Base-by-base conservation (phyloP, 176 grass and related monocot genomes). In the Bothriochloa decipiens region DNA sequence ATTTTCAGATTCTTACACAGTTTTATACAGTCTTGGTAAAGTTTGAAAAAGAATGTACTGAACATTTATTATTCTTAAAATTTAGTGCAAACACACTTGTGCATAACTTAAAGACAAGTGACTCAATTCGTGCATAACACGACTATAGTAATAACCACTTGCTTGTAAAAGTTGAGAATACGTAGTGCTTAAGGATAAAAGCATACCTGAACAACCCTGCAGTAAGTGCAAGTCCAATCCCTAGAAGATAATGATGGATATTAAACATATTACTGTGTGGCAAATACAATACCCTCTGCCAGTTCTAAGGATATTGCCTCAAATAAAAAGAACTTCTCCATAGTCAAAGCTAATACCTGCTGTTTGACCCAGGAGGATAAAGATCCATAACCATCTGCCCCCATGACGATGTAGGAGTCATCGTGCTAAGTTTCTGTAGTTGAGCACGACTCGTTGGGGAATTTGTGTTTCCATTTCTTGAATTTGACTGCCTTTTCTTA, bases 401-500 rank as follows among this genome's bases (percentile, higher is more conserved):
- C 96, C 91, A 98, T 46, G 70, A 84, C 0, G 92, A 87, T 35
- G 93, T 63, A 85, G 68, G 74, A 65, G 70, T 55, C 39, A 74
- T 15, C 6, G 75, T 70, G 86, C 12, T 92, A 68, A 70, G 85
- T 87, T 85, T 81, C 62, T 91, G 84, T 77, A 85, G 73, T 74
- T 89, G 90, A 81, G 82, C 74, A 17, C 43, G 29, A 83, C 28
- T 85, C 35, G 82, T 76, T 1, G 78, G 67, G 47, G 74, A 75
- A 86, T 72, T 82, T 74, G 83, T 87, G 63, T 76, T 92, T 79
- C 65, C 87, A 79, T 94, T 87, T 87, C 84, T 90, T 94, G 91
- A 90, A 87, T 84, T 95, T 45, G 93, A 95, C 72, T 98, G 96
- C 84, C 96, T 98, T 98, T 93, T 93, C 96, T 95, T 98, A 93